A percentile compares a stretch with the other conserved stretches of the same genome.
Conservation (phyloP, 768 basidiomycete species). For the Udeniomyces megalosporus region DNA sequence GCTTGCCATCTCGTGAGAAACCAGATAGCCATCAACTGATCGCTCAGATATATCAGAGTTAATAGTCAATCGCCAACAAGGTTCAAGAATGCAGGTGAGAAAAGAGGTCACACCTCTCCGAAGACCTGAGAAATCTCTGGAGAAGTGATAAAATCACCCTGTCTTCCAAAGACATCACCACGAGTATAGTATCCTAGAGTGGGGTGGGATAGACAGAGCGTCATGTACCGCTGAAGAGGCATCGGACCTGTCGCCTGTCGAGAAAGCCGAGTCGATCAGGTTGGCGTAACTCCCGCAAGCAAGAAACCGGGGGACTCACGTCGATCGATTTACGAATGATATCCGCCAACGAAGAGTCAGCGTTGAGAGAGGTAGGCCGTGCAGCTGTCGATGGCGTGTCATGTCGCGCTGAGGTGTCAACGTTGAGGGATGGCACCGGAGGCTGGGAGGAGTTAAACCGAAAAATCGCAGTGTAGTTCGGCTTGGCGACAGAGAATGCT, state of each 20-base stretch:
- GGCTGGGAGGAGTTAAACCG: neutral
- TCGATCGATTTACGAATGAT: conserved; percentile 12
- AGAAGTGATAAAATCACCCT: conserved; percentile 89
- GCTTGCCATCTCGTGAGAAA: conserved; percentile 56
- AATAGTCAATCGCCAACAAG: neutral
- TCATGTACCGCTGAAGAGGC: conserved; percentile 78
- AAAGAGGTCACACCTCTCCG: conserved; percentile 59
- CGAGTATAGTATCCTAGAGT: conserved; percentile 79
- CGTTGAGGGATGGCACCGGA: neutral
- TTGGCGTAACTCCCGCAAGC: neutral
- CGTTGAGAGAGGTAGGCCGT: neutral
- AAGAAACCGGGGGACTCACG: neutral
- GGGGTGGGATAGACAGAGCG: conserved; percentile 75
- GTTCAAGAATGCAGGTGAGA: conserved; percentile 10
- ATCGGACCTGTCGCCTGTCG: conserved; percentile 75
- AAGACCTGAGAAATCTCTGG: conserved; percentile 94
- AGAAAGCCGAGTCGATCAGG: neutral
- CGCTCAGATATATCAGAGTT: conserved; percentile 26
- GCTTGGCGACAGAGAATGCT: neutral
- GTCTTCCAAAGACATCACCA: conserved; percentile 58
- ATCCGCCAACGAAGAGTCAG: neutral
- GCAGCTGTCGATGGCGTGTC: neutral
- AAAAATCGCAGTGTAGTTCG: neutral
- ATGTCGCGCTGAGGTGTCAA: conserved; percentile 1
- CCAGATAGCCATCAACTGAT: conserved; percentile 76